Percentiles rank a stretch among this genome's conserved stretches.
phyloP scores from a whole-genome alignment of 177 flowering plant genomes.

The Vitis hybrid region DNA sequence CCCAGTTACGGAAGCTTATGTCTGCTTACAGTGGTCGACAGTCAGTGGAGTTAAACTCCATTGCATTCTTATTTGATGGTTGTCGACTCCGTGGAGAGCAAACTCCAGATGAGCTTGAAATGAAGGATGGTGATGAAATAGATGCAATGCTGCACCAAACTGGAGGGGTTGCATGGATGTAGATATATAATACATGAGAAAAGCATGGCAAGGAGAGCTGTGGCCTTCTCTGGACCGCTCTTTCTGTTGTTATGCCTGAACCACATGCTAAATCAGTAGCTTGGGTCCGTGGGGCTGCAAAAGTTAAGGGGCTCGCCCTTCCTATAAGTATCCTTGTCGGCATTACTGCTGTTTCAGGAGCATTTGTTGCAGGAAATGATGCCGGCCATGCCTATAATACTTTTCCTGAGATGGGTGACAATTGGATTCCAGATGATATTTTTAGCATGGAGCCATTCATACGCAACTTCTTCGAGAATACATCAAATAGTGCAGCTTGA shows the following conservation, averaged over 20 bases:
- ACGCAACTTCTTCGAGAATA: slow-evolving; percentile 93
- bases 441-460: slow-evolving; percentile 76
- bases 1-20: no score
- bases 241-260: slow-evolving; percentile 96
- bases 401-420: slow-evolving; percentile 95
- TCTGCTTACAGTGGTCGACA: no score
- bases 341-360: slow-evolving; percentile 85
- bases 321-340: slow-evolving; percentile 82
- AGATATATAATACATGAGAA: no score
- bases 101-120: no score
- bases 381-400: slow-evolving; percentile 96
- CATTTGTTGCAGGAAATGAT: slow-evolving; percentile 98
- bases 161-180: no score
- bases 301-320: slow-evolving; percentile 69
- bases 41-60: no score
- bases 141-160: no score
- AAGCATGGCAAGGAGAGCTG: slow-evolving; percentile 4
- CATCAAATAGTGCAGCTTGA: slow-evolving; percentile 86
- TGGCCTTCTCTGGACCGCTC: slow-evolving; percentile 92
- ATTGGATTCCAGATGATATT: slow-evolving; percentile 85
- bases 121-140: no score
- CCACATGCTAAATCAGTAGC: slow-evolving; percentile 79
- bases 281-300: slow-evolving; percentile 92
- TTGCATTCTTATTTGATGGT: no score
- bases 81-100: no score